Evolutionary conservation across 805 yeast genomes (phyloP).

Genomic region (Citeromyces nyonsensis): DNA sequence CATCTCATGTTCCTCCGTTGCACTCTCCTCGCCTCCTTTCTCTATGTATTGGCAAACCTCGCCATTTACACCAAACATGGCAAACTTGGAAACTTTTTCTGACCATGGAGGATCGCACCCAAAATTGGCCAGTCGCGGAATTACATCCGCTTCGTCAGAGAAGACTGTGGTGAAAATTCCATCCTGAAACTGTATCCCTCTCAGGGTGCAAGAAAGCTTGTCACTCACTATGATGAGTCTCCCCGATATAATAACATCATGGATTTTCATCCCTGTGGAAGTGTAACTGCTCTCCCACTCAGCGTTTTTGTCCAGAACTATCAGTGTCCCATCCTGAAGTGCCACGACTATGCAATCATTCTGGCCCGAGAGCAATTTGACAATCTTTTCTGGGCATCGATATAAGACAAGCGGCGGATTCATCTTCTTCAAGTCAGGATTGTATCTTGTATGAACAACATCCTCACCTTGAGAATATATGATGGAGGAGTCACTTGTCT

Average conservation of each 20-base stretch:
- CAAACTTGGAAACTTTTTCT: slow-evolving; percentile 5
- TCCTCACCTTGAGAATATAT: slow-evolving; percentile 8
- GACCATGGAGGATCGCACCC: not conserved
- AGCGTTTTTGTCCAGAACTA: slow-evolving; percentile 3
- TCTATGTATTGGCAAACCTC: slow-evolving; percentile 9
- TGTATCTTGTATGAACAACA: slow-evolving; percentile 7
- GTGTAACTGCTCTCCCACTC: not conserved
- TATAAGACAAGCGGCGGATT: not conserved
- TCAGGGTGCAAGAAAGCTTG: slow-evolving; percentile 7
- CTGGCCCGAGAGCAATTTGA: slow-evolving; percentile 3
- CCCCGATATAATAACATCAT: slow-evolving; percentile 10
- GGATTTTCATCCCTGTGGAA: slow-evolving; percentile 3
- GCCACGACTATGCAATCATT: slow-evolving; percentile 1
- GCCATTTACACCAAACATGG: slow-evolving; percentile 22
- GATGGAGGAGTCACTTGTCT: slow-evolving; percentile 9
- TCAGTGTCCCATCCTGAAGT: no score
- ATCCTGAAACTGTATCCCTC: slow-evolving; percentile 6
- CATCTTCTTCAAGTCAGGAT: slow-evolving; percentile 9
- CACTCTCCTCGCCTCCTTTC: no score
- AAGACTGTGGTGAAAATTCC: slow-evolving; percentile 4
- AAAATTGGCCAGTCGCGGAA: slow-evolving; percentile 13
- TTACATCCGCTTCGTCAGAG: slow-evolving; percentile 1
- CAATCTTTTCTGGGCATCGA: no score
- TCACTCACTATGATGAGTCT: not conserved
- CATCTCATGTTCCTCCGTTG: no score